These are phyloP conservation scores for Pelargonium australe DNA, from an alignment of 441 rosid species.

Conservation along the genomic window DNA sequence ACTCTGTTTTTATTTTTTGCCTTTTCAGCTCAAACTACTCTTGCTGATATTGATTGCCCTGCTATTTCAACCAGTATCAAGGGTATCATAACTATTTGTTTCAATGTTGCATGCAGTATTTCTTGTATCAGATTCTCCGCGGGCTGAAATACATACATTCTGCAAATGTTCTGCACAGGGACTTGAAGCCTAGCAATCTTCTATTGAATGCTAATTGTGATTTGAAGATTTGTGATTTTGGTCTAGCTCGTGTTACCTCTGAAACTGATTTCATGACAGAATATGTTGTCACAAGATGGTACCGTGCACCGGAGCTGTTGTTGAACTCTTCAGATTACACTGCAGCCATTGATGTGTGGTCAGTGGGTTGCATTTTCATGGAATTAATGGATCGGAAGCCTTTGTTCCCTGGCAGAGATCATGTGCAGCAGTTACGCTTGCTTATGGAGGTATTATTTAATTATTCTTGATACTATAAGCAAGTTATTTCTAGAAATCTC, in stretches of 20 bases:
- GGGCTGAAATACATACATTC: conserved; percentile 96
- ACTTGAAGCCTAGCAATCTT: conserved; percentile 88
- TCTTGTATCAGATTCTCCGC: conserved; percentile 84
- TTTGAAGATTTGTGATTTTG: conserved; percentile 88
- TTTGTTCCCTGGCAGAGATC: conserved; percentile 24
- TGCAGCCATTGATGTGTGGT: conserved; percentile 27
- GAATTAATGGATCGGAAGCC: conserved; percentile 26
- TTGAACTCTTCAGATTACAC: conserved; percentile 25
- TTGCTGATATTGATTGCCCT: neutral
- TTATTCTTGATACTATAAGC: neutral
- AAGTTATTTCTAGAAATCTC: neutral
- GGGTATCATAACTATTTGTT: neutral
- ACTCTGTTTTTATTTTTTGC: too few relatives aligned
- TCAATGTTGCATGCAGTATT: conserved; percentile 46
- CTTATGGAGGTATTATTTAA: conserved; percentile 7
- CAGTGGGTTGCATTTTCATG: conserved; percentile 29
- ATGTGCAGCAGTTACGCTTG: conserved; percentile 25
- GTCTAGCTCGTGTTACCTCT: conserved; percentile 68
- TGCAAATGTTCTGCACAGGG: conserved; percentile 89
- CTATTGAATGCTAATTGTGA: conserved; percentile 84
- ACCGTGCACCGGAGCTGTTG: conserved; percentile 26
- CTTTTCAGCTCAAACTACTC: too few relatives aligned
- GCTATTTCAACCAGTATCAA: neutral
- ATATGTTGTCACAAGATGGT: conserved; percentile 43
- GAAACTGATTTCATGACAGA: conserved; percentile 33